Conservation (phyloP, 331 rosid species). For the Malus hybrid region DNA sequence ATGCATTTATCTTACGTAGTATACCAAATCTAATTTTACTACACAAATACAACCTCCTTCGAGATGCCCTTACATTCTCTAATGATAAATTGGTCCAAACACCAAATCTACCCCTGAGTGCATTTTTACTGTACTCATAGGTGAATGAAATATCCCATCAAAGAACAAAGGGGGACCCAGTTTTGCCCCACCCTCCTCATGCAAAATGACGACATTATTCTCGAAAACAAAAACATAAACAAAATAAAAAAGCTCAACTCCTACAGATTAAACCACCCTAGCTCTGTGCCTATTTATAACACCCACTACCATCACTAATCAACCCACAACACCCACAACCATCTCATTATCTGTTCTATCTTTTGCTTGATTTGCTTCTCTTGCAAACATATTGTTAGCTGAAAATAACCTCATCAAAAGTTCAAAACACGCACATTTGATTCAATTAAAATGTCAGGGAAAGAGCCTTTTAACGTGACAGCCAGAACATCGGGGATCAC, state of each 20-base stretch:
- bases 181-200: slow-evolving; percentile 5
- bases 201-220: slow-evolving; percentile 27
- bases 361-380: neutral
- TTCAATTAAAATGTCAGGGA: slow-evolving; percentile 37
- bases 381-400: neutral
- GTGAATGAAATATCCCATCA: slow-evolving; percentile 7
- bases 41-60: too few relatives aligned
- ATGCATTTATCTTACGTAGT: too few relatives aligned
- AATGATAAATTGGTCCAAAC: neutral
- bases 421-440: neutral
- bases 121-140: slow-evolving; percentile 12
- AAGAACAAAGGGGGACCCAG: slow-evolving; percentile 1
- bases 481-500: slow-evolving; percentile 29
- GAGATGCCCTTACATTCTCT: neutral
- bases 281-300: slow-evolving; percentile 9
- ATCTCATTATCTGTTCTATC: neutral
- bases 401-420: neutral
- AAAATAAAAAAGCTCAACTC: neutral
- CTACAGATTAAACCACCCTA: neutral
- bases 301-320: slow-evolving; percentile 20
- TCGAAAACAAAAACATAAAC: neutral
- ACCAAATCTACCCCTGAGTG: slow-evolving; percentile 25
- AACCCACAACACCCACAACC: slow-evolving; percentile 8
- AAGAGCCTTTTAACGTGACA: slow-evolving; percentile 41
- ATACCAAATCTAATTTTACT: too few relatives aligned